A percentile compares a stretch with the other conserved stretches of the same genome.
Conservation (phyloP, 2,329 filamentous ascomycete species). For the Fusarium praegraminearum region DNA sequence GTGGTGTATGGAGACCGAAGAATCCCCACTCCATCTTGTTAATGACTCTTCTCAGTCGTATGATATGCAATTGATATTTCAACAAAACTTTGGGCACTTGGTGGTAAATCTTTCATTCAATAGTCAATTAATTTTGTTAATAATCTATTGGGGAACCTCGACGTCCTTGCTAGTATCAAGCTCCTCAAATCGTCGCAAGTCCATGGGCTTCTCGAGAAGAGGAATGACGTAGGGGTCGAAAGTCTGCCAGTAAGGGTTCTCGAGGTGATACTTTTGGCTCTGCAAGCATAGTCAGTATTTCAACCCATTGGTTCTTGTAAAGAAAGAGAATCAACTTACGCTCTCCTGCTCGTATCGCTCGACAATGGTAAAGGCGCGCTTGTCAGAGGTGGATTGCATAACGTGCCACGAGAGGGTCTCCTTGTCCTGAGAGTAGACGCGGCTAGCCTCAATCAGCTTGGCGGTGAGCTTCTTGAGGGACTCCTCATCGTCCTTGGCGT, state of each 20-base stretch:
- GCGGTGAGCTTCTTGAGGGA: conserved; percentile 74
- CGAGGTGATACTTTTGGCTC: conserved; percentile 72
- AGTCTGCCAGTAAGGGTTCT: conserved; percentile 80
- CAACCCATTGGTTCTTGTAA: fast-evolving
- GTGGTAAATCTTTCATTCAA: background rate
- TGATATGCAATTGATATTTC: background rate
- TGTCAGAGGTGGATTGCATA: conserved; percentile 79
- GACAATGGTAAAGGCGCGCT: conserved; percentile 78
- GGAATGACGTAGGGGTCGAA: conserved; percentile 81
- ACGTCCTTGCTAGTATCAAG: conserved; percentile 67
- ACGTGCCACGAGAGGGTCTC: conserved; percentile 80
- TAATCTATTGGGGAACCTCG: conserved; percentile 51
- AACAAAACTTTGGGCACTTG: background rate
- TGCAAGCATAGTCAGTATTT: conserved; percentile 38
- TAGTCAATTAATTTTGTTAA: background rate
- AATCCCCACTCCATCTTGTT: background rate
- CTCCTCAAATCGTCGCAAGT: conserved; percentile 75
- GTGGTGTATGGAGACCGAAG: no score
- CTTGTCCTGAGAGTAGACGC: conserved; percentile 77
- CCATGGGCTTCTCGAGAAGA: conserved; percentile 75
- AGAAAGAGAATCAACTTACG: conserved; percentile 54
- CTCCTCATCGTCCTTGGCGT: conserved; percentile 74
- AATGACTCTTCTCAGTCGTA: background rate
- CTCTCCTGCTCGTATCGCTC: conserved; percentile 77
- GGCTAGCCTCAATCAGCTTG: conserved; percentile 80